Base-by-base conservation (phyloP, 768 basidiomycete genomes). In the Polyporus arcularius region DNA sequence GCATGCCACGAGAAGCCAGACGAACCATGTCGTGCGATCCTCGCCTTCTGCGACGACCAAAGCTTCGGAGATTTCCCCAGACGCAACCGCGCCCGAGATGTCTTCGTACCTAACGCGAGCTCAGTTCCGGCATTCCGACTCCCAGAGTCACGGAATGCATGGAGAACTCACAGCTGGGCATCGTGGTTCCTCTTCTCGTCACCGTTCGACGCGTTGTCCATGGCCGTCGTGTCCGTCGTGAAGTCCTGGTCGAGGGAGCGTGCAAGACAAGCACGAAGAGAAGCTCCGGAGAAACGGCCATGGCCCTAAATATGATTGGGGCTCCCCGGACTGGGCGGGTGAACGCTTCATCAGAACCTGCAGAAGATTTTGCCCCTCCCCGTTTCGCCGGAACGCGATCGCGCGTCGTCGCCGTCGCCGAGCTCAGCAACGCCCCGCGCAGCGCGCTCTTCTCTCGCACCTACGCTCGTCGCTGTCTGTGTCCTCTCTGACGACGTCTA, bases 1-100 rank as follows among this genome's bases (percentile, higher is more conserved):
- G 60, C 86, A 85, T 53, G 81, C 71, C 14, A 92, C 90, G 43
- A 93, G 79, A n/a, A 86, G 75, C 88, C 89, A 90, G 2, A 92
- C 84, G 63, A 91, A 91, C 80, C 81, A 83, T 0, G 88, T 88
- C 26, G 85, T 86, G 60, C 73, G 75, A 59, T 87, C 86, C 59
- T 88, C 87, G 12, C 85, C 86, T 65, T 88, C 87, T 16, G 82
- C 83, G 10, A 85, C 80, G 7, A 85, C 82, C 1, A 80, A 77
- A 55, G 83, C 69, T 64, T 87, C 86, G 52, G 83, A 85, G 48
- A 87, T 84, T 64, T 85, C 85, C 26, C 82, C 84, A 40, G 60
- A 50, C 30, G 63, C 66, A 15, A 50, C 62, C n/a, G 61, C 61
- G 40, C 47, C 54, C 21, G 42, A 49, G n/a, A 56, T 32, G 26